A percentile compares a stretch with the other conserved stretches of the same genome.
Conservation (phyloP, 768 basidiomycete species). For the Tricholoma furcatifolium region DNA sequence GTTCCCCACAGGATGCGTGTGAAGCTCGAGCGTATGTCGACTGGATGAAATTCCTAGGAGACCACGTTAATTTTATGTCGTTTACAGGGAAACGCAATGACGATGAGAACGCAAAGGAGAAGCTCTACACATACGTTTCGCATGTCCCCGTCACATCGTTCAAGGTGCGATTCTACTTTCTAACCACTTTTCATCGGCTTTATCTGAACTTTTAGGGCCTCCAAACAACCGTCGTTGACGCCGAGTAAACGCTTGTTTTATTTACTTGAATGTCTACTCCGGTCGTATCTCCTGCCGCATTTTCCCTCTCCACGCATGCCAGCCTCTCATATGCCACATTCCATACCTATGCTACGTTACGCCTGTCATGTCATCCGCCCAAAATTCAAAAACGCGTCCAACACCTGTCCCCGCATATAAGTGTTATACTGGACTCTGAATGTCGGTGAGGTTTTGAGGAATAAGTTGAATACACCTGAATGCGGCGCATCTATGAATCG, state of each 20-base stretch:
- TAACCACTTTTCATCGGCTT: background rate
- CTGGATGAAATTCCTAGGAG: background rate
- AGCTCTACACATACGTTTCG: constrained; percentile 89
- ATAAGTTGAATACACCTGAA: too few species aligned
- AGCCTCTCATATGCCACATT: constrained; percentile 5
- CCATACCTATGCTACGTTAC: constrained; percentile 5
- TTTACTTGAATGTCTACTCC: background rate
- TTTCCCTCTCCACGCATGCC: constrained; percentile 1
- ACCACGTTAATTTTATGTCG: constrained; percentile 1
- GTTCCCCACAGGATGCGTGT: constrained; percentile 92
- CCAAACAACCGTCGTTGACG: constrained; percentile 79
- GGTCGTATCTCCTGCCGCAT: background rate
- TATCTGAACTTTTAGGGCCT: constrained; percentile 58
- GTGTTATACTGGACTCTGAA: too few species aligned
- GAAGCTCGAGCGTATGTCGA: constrained; percentile 78
- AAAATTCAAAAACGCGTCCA: background rate
- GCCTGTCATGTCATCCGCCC: constrained; percentile 1
- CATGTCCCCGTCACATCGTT: constrained; percentile 76
- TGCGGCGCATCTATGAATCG: too few species aligned
- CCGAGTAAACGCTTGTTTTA: constrained; percentile 50
- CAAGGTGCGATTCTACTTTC: constrained; percentile 59
- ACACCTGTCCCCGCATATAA: too few species aligned
- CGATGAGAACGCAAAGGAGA: constrained; percentile 98
- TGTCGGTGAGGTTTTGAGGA: too few species aligned
- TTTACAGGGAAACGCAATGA: constrained; percentile 91